Conservation (phyloP, 108 stramenopile species). For the Pseudonitzschia pungens region DNA sequence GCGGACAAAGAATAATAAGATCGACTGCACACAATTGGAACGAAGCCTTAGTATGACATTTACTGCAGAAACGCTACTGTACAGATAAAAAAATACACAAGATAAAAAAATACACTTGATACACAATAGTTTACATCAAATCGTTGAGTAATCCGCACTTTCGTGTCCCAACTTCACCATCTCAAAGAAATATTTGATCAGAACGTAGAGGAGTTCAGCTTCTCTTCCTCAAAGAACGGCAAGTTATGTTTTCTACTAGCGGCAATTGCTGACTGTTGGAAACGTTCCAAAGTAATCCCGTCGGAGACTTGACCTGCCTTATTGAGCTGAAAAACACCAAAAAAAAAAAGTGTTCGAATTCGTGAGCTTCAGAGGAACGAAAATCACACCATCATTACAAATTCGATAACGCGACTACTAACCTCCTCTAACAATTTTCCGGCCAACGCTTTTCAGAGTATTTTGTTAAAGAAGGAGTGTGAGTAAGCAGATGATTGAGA, state of each 20-base stretch:
- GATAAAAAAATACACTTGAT: too few species aligned
- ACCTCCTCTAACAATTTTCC: constrained; percentile 30
- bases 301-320: neutral
- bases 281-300: constrained; percentile 16
- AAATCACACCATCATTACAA: neutral
- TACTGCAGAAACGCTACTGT: too few species aligned
- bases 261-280: constrained; percentile 9
- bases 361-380: neutral
- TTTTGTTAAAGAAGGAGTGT: neutral
- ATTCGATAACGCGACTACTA: neutral
- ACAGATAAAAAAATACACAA: too few species aligned
- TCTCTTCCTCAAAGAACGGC: constrained; percentile 21
- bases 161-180: too few species aligned
- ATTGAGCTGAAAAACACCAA: neutral
- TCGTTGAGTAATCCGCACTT: too few species aligned
- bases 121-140: too few species aligned
- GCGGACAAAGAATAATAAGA: neutral
- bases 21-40: neutral
- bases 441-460: neutral
- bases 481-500: neutral
- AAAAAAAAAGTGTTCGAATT: neutral
- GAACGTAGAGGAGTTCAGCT: neutral
- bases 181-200: too few species aligned
- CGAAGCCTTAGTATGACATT: too few species aligned
- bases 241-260: constrained; percentile 20